Percentiles rank a stretch among this genome's conserved stretches.
These are phyloP conservation scores for Juglanconis juglandina DNA, from an alignment of 2,329 filamentous ascomycete genomes.

Conservation along the genomic window DNA sequence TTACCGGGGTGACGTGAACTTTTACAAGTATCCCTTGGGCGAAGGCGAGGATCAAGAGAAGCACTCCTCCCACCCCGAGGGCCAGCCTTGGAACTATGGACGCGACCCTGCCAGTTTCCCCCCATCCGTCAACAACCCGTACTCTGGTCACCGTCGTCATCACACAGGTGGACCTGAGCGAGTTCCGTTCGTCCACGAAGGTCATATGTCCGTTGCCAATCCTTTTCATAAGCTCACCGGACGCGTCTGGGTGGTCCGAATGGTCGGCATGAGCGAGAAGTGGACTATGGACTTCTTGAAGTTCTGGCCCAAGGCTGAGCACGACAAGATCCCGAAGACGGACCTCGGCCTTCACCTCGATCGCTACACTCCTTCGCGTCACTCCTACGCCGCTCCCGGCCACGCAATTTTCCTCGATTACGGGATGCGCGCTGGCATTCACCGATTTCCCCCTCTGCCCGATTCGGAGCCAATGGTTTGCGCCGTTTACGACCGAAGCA, in stretches of 20 bases:
- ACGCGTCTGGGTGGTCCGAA: constrained; percentile 30
- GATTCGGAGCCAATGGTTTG: constrained; percentile 18
- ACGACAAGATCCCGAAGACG: neutral
- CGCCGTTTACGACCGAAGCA: constrained; percentile 5
- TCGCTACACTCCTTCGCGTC: constrained; percentile 15
- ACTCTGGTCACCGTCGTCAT: constrained; percentile 15
- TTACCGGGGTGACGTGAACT: neutral
- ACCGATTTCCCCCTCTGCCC: constrained; percentile 16
- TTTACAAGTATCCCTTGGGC: neutral
- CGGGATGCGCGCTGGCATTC: constrained; percentile 10
- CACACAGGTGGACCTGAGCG: constrained; percentile 4
- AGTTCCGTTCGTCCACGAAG: constrained; percentile 30
- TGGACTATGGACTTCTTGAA: constrained; percentile 20
- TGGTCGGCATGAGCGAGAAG: constrained; percentile 34
- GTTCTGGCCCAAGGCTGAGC: constrained; percentile 14
- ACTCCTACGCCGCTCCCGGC: constrained; percentile 10
- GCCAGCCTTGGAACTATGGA: constrained; percentile 5
- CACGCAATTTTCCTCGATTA: constrained; percentile 15
- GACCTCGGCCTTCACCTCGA: constrained; percentile 4
- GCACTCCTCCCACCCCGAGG: neutral
- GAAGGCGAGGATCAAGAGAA: neutral
- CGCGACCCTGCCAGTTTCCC: constrained; percentile 8
- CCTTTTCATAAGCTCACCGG: constrained; percentile 28
- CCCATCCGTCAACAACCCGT: constrained; percentile 13
- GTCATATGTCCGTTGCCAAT: constrained; percentile 30